A percentile compares a stretch with the other conserved stretches of the same genome.
These are phyloP conservation scores for Candida peoriensis DNA, from an alignment of 805 yeast genomes.

Conservation along the genomic window DNA sequence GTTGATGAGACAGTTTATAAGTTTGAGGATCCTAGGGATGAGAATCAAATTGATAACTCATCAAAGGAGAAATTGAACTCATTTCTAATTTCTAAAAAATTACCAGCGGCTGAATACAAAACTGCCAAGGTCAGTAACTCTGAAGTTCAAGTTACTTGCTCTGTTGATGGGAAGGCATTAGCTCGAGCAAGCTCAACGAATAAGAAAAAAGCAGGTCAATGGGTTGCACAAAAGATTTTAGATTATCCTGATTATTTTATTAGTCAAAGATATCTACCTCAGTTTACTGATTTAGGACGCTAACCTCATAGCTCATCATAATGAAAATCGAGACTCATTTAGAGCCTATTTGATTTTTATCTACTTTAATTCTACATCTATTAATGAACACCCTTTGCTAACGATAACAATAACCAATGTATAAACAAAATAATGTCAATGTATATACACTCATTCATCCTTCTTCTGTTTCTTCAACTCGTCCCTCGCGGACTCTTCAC, in stretches of 20 bases:
- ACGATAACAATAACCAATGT: too few relatives aligned
- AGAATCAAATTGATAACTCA: constrained; percentile 7
- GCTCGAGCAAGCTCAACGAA: constrained; percentile 15
- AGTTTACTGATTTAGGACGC: too few relatives aligned
- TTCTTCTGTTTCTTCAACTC: too few relatives aligned
- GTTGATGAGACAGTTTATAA: constrained; percentile 1
- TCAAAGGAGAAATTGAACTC: constrained; percentile 15
- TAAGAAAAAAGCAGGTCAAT: constrained; percentile 21
- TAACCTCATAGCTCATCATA: too few relatives aligned
- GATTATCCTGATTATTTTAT: constrained; percentile 11
- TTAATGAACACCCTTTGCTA: too few relatives aligned
- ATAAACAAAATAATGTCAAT: too few relatives aligned
- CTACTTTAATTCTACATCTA: too few relatives aligned
- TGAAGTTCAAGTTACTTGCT: constrained; percentile 17
- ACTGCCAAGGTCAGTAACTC: constrained; percentile 14
- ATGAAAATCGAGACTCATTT: too few relatives aligned
- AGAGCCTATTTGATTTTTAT: too few relatives aligned
- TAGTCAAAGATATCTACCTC: too few relatives aligned
- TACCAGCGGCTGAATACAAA: constrained; percentile 14
- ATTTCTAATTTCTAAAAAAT: constrained; percentile 6
- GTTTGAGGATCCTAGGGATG: constrained; percentile 2
- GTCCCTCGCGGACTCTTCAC: too few relatives aligned
- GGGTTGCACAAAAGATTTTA: constrained; percentile 15
- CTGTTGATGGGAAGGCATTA: constrained; percentile 8
- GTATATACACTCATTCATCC: too few relatives aligned